Evolutionary conservation across 192 early-diverging fungal genomes (phyloP).

Genomic region (Gryganskiella cystojenkinii): DNA sequence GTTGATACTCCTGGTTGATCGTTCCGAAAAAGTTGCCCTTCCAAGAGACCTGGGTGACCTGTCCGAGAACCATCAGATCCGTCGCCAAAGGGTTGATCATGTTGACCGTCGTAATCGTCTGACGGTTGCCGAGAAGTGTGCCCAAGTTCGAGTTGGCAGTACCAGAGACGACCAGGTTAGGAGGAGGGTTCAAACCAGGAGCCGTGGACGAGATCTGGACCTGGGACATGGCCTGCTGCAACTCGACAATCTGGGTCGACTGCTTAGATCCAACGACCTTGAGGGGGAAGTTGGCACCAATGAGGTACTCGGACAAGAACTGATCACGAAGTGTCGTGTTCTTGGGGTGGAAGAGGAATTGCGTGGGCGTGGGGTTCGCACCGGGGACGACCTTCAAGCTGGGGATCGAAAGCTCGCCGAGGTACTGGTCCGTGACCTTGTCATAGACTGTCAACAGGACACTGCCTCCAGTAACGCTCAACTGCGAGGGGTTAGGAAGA

Average conservation of each 20-base stretch:
- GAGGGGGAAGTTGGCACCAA: constrained; percentile 24
- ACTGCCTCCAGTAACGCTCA: constrained; percentile 35
- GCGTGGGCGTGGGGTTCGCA: constrained; percentile 32
- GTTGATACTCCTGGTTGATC: constrained; percentile 25
- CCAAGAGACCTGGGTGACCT: constrained; percentile 35
- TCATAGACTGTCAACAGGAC: constrained; percentile 38
- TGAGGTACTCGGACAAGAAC: constrained; percentile 39
- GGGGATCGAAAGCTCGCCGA: constrained; percentile 41
- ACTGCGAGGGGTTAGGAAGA: constrained; percentile 33
- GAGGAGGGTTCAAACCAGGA: constrained; percentile 33
- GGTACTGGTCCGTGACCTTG: constrained; percentile 36
- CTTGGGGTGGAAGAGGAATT: constrained; percentile 45
- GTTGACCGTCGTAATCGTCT: constrained; percentile 20
- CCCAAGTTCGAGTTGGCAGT: constrained; percentile 23
- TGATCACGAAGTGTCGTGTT: constrained; percentile 41
- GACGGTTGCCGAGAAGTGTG: constrained; percentile 33
- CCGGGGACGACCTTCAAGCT: constrained; percentile 41
- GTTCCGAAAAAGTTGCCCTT: constrained; percentile 40
- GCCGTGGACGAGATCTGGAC: constrained; percentile 20
- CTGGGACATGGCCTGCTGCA: constrained; percentile 36
- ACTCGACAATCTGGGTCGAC: constrained; percentile 26
- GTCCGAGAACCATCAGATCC: constrained; percentile 28
- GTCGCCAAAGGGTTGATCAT: constrained; percentile 46
- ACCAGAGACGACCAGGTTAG: constrained; percentile 24
- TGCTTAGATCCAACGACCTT: constrained; percentile 39